A percentile compares a stretch with the other conserved stretches of the same genome.
These are phyloP conservation scores for Elsinoe arachidis DNA, from an alignment of 2,329 filamentous ascomycete genomes.

Conservation along the genomic window DNA sequence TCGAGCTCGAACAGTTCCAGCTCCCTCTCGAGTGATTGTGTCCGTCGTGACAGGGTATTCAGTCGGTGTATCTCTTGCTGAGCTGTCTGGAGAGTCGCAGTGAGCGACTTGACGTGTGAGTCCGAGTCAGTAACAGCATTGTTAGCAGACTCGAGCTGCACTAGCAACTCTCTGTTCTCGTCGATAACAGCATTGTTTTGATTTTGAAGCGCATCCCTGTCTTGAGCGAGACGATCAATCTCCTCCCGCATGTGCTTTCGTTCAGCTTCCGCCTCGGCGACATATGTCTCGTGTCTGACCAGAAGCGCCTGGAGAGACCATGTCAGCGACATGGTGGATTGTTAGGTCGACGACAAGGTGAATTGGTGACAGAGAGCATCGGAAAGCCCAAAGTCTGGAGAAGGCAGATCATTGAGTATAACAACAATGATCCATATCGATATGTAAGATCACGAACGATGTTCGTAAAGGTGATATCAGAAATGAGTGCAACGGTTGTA, in stretches of 20 bases:
- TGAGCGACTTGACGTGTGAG: slow-evolving; percentile 65
- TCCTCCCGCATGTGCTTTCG: slow-evolving; percentile 61
- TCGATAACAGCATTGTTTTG: slow-evolving; percentile 70
- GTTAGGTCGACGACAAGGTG: slow-evolving; percentile 1
- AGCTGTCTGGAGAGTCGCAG: slow-evolving; percentile 66
- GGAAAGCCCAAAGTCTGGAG: slow-evolving; percentile 1
- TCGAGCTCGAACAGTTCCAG: slow-evolving; percentile 72
- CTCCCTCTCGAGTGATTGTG: slow-evolving; percentile 71
- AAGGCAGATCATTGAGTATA: slow-evolving; percentile 13
- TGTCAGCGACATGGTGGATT: slow-evolving; percentile 52
- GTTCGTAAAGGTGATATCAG: slow-evolving; percentile 13
- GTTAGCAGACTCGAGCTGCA: slow-evolving; percentile 80
- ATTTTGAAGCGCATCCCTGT: slow-evolving; percentile 61
- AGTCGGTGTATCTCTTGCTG: slow-evolving; percentile 69
- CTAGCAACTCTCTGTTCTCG: slow-evolving; percentile 72
- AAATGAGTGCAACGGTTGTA: slow-evolving; percentile 8
- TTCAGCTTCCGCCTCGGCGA: slow-evolving; percentile 83
- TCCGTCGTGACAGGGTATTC: slow-evolving; percentile 63
- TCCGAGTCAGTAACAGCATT: slow-evolving; percentile 71
- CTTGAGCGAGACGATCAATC: slow-evolving; percentile 65
- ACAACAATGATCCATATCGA: slow-evolving; percentile 15
- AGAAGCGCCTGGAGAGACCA: slow-evolving; percentile 76
- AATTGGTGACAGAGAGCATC: slow-evolving; percentile 3
- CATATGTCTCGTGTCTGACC: slow-evolving; percentile 85
- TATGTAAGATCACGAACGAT: slow-evolving; percentile 15